A percentile compares a stretch with the other conserved stretches of the same genome.
These are phyloP conservation scores for Acacia crassicarpa DNA, from an alignment of 306 rosid species.

Conservation along the genomic window DNA sequence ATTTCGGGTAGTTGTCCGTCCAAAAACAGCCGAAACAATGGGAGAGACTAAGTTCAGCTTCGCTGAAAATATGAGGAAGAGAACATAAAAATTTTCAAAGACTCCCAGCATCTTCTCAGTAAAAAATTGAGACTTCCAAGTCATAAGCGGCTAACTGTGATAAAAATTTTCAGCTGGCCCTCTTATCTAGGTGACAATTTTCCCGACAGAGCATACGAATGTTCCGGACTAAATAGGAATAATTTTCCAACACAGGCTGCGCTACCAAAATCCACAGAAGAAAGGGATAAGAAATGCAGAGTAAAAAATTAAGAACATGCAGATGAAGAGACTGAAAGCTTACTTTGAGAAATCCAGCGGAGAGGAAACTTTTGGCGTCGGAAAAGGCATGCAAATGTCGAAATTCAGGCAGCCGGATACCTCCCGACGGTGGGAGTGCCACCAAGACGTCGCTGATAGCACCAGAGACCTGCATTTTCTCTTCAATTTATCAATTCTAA, in stretches of 20 bases:
- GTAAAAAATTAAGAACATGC: constrained; percentile 5
- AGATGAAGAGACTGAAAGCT: constrained; percentile 24
- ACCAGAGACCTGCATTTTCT: constrained; percentile 69
- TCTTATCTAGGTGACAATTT: neutral
- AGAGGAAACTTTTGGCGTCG: constrained; percentile 56
- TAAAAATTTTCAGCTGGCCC: neutral
- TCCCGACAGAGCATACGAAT: neutral
- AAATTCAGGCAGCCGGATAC: constrained; percentile 52
- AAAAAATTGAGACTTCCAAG: neutral
- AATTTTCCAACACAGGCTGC: neutral
- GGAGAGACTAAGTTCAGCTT: neutral
- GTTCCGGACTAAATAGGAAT: neutral
- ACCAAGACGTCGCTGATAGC: constrained; percentile 66
- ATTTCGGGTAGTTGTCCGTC: neutral
- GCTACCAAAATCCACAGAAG: neutral
- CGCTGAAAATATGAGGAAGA: neutral
- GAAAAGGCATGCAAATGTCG: constrained; percentile 49
- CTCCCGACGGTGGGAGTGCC: constrained; percentile 59
- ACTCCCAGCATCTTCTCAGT: neutral
- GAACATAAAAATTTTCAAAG: constrained; percentile 1
- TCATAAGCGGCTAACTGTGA: neutral
- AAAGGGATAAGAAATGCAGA: neutral
- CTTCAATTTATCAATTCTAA: constrained; percentile 14
- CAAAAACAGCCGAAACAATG: neutral
- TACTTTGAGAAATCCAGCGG: constrained; percentile 62